phyloP scores from a whole-genome alignment of 1,284 basidiomycete species.

The Omphalotus olearius region DNA sequence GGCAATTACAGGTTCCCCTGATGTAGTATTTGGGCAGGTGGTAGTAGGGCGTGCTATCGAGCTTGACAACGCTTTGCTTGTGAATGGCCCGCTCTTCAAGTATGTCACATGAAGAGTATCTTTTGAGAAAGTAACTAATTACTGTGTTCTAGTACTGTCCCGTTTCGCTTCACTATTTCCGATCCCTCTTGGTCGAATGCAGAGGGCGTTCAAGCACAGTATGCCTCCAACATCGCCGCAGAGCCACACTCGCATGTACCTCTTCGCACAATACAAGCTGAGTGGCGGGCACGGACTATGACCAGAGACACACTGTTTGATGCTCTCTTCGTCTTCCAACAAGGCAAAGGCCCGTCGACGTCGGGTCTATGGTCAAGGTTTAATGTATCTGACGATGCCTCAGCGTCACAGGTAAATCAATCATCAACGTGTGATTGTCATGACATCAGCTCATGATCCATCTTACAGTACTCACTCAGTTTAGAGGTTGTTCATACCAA shows the following conservation, averaged over 20 bases:
- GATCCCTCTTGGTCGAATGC: conserved; percentile 11
- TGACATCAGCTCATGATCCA: not conserved
- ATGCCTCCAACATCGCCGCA: conserved; percentile 3
- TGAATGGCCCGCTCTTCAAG: conserved; percentile 12
- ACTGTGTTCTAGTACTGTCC: conserved; percentile 5
- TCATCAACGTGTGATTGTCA: not conserved
- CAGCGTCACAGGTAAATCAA: conserved; percentile 2
- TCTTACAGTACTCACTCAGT: conserved; percentile 10
- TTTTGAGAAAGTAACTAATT: no score
- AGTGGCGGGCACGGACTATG: conserved; percentile 1
- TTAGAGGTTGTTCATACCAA: conserved; percentile 9
- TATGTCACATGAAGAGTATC: conserved; percentile 5
- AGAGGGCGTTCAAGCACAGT: conserved; percentile 4
- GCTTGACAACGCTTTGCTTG: conserved; percentile 8
- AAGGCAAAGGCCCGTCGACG: conserved; percentile 5
- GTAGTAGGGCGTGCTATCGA: conserved; percentile 11
- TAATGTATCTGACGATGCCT: conserved; percentile 6
- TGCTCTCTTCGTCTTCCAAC: conserved; percentile 14
- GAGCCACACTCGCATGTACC: conserved; percentile 11
- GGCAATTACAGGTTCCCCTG: conserved; percentile 1
- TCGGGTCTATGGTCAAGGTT: conserved; percentile 6
- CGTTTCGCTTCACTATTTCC: conserved; percentile 10
- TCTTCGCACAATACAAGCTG: conserved; percentile 8
- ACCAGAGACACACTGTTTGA: conserved; percentile 4
- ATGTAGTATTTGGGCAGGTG: conserved; percentile 14